Evolutionary conservation across 2,329 filamentous ascomycete genomes (phyloP), one percentile per base, ranked within the genome.

Genomic region (Ceratocystis cubensis): DNA sequence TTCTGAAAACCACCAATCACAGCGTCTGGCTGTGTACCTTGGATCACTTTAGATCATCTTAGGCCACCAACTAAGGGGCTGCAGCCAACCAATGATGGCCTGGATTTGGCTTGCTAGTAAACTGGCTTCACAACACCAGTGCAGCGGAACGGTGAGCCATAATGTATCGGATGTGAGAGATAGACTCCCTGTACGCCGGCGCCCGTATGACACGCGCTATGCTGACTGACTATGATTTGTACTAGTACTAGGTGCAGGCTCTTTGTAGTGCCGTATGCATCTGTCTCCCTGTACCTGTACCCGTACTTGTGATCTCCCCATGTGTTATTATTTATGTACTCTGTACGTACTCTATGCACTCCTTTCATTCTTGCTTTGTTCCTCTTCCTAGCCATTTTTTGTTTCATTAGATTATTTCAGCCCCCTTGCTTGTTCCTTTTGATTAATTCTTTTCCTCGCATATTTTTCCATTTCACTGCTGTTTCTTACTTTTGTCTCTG

Each of bases 311-410:
- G 25, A 57, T 28, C 20, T 46, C 44, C 20, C 33, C n/a, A 45
- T 62, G 37, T 28, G 37, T 7, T 33, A 45, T 22, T 61, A 41
- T n/a, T 30, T 22, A 61, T 33, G 30, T 61, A 61, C 57, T 61
- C 25, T 33, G 53, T 57, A 33, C 28, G 53, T 57, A 33, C 46
- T 50, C 28, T 61, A 20, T 61, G 25, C 57, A 57, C 53, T 57
- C 53, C 53, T 30, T 33, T 22, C 53, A 57, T 30, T 13, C 22
- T 30, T 28, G 22, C n/a, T 25, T 62, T 62, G 37, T 62, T 62
- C 30, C 25, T 45, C 61, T 44, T 62, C 25, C 61, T 45, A 28
- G 41, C 17, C 8, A 20, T 44, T 45, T 46, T 44, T 45, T 2
- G 20, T 45, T 62, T 45, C 41, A 25, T 46, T 62, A 25, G 17